phyloP scores from a whole-genome alignment of 768 basidiomycete genomes.

The Tylopilus sp. region DNA sequence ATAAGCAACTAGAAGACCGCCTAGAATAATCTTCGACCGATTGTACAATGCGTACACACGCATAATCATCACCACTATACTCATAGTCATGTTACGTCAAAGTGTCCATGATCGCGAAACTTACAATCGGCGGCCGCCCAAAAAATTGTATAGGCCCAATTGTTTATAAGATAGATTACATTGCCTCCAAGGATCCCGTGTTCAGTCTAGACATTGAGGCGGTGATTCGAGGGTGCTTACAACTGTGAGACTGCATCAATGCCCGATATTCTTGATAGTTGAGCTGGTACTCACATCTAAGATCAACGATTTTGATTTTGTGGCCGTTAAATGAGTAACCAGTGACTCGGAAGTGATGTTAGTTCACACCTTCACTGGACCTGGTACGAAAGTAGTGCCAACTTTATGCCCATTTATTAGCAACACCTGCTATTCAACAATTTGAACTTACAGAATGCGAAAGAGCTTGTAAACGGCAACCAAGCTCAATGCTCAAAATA shows the following conservation, averaged over 20 bases:
- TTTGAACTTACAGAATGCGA: not conserved
- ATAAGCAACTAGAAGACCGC: slow-evolving; percentile 1
- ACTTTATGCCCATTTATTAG: not conserved
- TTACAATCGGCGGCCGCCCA: too few species aligned
- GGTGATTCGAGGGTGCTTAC: not conserved
- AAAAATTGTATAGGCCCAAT: not conserved
- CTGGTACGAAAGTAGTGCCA: not conserved
- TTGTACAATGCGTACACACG: not conserved
- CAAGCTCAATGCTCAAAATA: not conserved
- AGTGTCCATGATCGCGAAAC: too few species aligned
- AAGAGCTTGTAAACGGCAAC: not conserved
- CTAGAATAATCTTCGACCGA: slow-evolving; percentile 2
- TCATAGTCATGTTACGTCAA: too few species aligned
- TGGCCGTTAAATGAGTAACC: too few species aligned
- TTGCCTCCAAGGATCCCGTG: not conserved
- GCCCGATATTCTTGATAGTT: not conserved
- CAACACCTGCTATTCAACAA: too few species aligned
- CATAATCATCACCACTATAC: not conserved
- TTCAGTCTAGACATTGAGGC: too few species aligned
- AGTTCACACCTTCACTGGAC: not conserved
- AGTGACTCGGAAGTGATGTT: not conserved
- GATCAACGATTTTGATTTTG: too few species aligned
- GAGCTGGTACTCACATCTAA: not conserved
- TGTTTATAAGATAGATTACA: not conserved
- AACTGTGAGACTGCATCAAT: not conserved